Evolutionary conservation across 2,329 filamentous ascomycete genomes (phyloP), one percentile per base, ranked within the genome.

Genomic region (Aspergillus sojae): DNA sequence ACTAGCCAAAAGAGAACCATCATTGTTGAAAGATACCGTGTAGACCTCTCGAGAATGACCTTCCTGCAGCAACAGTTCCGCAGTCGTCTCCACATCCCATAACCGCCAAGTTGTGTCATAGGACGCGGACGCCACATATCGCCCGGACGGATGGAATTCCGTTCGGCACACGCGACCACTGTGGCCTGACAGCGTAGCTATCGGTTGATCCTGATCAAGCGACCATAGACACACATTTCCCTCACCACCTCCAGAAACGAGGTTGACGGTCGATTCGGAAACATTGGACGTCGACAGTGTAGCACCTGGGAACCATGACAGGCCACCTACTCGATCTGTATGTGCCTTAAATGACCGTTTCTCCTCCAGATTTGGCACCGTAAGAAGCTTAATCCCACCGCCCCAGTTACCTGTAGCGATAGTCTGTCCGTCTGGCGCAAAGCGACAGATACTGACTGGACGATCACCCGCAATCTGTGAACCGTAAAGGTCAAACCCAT

Each of bases 51-150:
- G 88, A 11, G 93, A 96, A 77, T 99, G 95, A 1, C 95, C 95
- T 79, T 98, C 94, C 77, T 99, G 95, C 1, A 96, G 84, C 1
- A 96, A 83, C 1, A 98, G 80, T 74, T 98, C 94, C 2, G 89
- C 89, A 0, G 89, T 92, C 0, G 91, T 95, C 69, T 92, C 89
- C 0, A 98, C 88, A 75, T 98, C 94, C 94, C 95, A 99, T 39
- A 99, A 83, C 52, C 94, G 88, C 95, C 95, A 99, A 0, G 95
- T 97, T 2, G 93, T 97, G 75, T 99, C 95, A 72, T 95, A 95
- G 0, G 93, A 97, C 7, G 95, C 95, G 1, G 94, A 97, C 5
- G 94, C 95, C 6, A 98, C 83, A 73, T 94, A 98, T 65, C 86
- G 86, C 4, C 94, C 94, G 0, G 92, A 96, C 0, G 95, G 95